These are phyloP conservation scores for Phycomyces nitens DNA, from an alignment of 192 early-diverging fungal genomes.

Conservation along the genomic window DNA sequence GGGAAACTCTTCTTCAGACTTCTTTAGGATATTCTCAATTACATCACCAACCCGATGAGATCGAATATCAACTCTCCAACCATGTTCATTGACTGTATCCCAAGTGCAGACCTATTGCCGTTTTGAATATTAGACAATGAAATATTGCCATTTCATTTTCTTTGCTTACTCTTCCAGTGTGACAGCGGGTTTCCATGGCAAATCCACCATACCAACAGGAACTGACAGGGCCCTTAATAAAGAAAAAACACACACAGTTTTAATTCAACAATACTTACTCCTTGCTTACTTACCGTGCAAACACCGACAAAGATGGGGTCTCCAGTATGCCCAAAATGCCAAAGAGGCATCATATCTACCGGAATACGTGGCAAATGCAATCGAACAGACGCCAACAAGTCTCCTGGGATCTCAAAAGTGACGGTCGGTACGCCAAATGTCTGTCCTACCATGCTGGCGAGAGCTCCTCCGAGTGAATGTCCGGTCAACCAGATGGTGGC, in stretches of 20 bases:
- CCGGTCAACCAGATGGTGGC: slow-evolving; percentile 79
- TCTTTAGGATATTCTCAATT: slow-evolving; percentile 59
- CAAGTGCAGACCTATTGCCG: slow-evolving; percentile 48
- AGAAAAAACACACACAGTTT: too few relatives aligned
- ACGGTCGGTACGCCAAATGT: slow-evolving; percentile 83
- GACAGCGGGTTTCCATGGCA: slow-evolving; percentile 84
- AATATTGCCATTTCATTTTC: not conserved
- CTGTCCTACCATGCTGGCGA: slow-evolving; percentile 75
- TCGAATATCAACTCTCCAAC: slow-evolving; percentile 67
- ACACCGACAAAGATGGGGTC: slow-evolving; percentile 91
- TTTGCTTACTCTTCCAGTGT: slow-evolving; percentile 58
- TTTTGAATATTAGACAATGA: too few relatives aligned
- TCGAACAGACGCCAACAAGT: slow-evolving; percentile 69
- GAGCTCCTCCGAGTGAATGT: slow-evolving; percentile 72
- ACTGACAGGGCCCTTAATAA: slow-evolving; percentile 40
- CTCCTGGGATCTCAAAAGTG: slow-evolving; percentile 84
- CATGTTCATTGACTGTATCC: slow-evolving; percentile 60
- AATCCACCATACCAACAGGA: slow-evolving; percentile 72
- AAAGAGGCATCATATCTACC: slow-evolving; percentile 62
- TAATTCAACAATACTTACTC: too few relatives aligned
- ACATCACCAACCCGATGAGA: slow-evolving; percentile 79
- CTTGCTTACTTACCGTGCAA: slow-evolving; percentile 57
- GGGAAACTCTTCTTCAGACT: slow-evolving; percentile 33
- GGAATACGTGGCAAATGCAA: slow-evolving; percentile 68
- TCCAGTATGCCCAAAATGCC: slow-evolving; percentile 86